These are phyloP conservation scores for Mucor plumbeus DNA, from an alignment of 371 early-diverging fungal species.

Conservation along the genomic window DNA sequence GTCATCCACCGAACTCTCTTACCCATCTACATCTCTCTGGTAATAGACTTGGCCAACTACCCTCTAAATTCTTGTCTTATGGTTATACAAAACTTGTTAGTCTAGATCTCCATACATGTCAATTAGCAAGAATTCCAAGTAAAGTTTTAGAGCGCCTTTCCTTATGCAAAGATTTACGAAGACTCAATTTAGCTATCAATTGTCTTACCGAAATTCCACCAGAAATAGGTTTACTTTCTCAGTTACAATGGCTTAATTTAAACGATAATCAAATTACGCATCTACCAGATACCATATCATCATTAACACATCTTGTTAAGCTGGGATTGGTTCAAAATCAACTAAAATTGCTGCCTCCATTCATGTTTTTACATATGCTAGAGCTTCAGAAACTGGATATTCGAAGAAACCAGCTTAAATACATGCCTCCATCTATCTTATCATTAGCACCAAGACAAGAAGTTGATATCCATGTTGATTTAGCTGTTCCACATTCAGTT, in stretches of 20 bases:
- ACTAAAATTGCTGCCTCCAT: constrained; percentile 55
- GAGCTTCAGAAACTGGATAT: constrained; percentile 58
- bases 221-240: constrained; percentile 55
- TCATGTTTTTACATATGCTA: constrained; percentile 41
- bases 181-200: constrained; percentile 73
- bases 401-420: constrained; percentile 53
- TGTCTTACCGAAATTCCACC: constrained; percentile 56
- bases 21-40: constrained; percentile 65
- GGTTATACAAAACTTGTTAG: constrained; percentile 58
- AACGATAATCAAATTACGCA: constrained; percentile 66
- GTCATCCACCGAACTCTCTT: constrained; percentile 47
- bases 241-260: constrained; percentile 74
- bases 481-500: constrained; percentile 17
- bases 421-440: constrained; percentile 53
- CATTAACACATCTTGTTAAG: constrained; percentile 65
- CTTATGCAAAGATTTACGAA: constrained; percentile 44
- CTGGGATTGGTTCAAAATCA: constrained; percentile 74
- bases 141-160: constrained; percentile 36
- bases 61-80: constrained; percentile 46
- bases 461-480: constrained; percentile 20
- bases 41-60: constrained; percentile 54
- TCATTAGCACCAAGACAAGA: constrained; percentile 32
- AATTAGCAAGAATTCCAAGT: constrained; percentile 39
- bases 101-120: constrained; percentile 70
- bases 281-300: constrained; percentile 59